A percentile compares a stretch with the other conserved stretches of the same genome.
phyloP scores from a whole-genome alignment of 1,284 basidiomycete species.

The Vanrija sp. region DNA sequence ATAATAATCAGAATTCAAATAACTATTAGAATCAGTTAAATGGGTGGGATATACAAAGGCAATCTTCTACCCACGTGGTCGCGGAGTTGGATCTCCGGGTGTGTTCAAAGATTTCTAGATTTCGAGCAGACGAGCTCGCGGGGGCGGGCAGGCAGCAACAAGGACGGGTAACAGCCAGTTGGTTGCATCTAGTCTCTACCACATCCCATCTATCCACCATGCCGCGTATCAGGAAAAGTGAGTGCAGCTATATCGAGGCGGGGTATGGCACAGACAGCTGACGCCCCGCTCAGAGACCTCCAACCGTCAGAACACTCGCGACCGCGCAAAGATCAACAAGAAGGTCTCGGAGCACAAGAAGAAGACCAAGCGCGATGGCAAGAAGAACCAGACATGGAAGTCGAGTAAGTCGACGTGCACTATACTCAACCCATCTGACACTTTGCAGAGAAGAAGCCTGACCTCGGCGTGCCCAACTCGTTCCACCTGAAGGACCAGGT shows the following conservation, averaged over 20 bases:
- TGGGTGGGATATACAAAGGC: too few species aligned
- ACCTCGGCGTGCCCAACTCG: constrained; percentile 94
- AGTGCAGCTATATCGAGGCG: constrained; percentile 19
- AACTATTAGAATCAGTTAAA: too few species aligned
- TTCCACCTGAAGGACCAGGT: constrained; percentile 98
- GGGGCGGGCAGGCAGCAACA: too few species aligned
- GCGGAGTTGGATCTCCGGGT: too few species aligned
- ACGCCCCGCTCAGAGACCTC: constrained; percentile 64
- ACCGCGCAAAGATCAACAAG: constrained; percentile 71
- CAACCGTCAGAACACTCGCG: constrained; percentile 68
- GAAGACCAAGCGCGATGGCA: constrained; percentile 72
- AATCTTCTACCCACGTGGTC: too few species aligned
- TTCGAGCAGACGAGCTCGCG: too few species aligned
- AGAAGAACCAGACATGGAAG: constrained; percentile 86
- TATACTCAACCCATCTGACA: background rate
- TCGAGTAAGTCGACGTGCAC: constrained; percentile 61
- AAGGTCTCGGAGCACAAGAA: constrained; percentile 73
- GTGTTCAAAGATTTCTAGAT: constrained; percentile 10
- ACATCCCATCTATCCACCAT: constrained; percentile 45
- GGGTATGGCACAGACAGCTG: background rate
- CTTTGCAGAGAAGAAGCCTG: constrained; percentile 67
- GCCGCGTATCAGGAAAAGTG: constrained; percentile 73
- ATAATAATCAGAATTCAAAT: background rate
- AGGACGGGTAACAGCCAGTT: too few species aligned
- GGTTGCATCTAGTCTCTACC: background rate